Evolutionary conservation across 2,329 filamentous ascomycete species (phyloP), one percentile per base, ranked within the genome.

Genomic region (Fusarium sp.): DNA sequence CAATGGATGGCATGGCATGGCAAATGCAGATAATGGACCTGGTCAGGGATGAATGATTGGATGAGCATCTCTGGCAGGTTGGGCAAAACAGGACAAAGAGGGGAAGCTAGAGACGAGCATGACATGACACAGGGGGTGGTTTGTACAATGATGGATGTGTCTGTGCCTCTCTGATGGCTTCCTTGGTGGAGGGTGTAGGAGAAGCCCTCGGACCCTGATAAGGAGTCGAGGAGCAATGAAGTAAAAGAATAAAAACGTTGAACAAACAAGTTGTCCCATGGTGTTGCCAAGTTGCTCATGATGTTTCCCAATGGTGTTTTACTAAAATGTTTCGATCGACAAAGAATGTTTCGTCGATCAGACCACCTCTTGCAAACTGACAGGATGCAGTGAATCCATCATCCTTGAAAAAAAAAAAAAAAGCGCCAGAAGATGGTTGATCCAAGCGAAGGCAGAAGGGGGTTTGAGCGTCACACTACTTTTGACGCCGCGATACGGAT

Each of bases 121-220:
- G 58, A 63, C 60, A 71, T 63, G 40, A 25, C 18, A 61, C 20
- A 46, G 42, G 42, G 62, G 58, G 63, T 27, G 62, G 62, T 68
- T 58, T 74, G 69, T 74, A 73, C 62, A 68, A 72, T 69, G 58
- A 68, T 68, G 63, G n/a, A 29, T 16, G 53, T 62, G 40, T 54
- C 18, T 56, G 36, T 23, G 46, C 50, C 38, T 58, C 50, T 67
- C 36, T 44, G 33, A 58, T 29, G 55, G 18, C 20, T 46, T 27
- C 25, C 25, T 27, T 46, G 67, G 71, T 20, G 59, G 71, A 64
- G 58, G 69, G n/a, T 61, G 58, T 61, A 68, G 71, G 62, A 69
- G 59, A 38, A 60, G 27, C 61, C 55, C 50, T 42, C 64, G 18
- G 38, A 20, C 38, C 16, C 6, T 42, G 38, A 13, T 4, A 10